Percentiles rank a stretch among this genome's conserved stretches.
phyloP scores from a whole-genome alignment of 2,329 filamentous ascomycete species.

The Colletotrichum eremochloae region DNA sequence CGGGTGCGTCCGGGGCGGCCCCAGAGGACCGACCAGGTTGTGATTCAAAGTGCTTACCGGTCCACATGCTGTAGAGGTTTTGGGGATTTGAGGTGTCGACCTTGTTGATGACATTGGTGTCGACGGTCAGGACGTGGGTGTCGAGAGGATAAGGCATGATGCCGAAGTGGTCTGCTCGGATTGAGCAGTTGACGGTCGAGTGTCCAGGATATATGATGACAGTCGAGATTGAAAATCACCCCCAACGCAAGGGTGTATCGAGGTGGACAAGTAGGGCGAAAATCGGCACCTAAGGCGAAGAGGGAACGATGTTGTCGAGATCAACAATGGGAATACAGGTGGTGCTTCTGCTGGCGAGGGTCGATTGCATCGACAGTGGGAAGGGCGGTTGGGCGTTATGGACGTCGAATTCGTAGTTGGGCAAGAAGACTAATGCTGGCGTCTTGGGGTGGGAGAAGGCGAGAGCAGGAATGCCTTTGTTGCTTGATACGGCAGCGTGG shows the following conservation, averaged over 20 bases:
- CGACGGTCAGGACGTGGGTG: slow-evolving; percentile 89
- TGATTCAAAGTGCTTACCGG: slow-evolving; percentile 72
- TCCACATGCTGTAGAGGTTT: slow-evolving; percentile 97
- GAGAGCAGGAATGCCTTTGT: slow-evolving; percentile 23
- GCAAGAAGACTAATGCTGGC: slow-evolving; percentile 3
- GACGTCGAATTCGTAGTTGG: slow-evolving; percentile 13
- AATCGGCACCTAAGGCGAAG: slow-evolving; percentile 34
- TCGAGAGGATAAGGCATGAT: slow-evolving; percentile 87
- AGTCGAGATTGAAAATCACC: slow-evolving; percentile 43
- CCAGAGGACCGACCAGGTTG: slow-evolving; percentile 16
- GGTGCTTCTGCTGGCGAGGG: slow-evolving; percentile 5
- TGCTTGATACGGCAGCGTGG: slow-evolving; percentile 20
- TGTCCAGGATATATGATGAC: slow-evolving; percentile 45
- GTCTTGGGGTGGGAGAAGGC: slow-evolving; percentile 7
- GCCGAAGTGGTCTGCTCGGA: slow-evolving; percentile 52
- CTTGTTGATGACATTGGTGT: slow-evolving; percentile 92
- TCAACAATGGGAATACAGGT: slow-evolving; percentile 9
- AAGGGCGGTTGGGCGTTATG: neutral
- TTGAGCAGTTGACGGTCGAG: slow-evolving; percentile 49
- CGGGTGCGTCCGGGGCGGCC: slow-evolving; percentile 46
- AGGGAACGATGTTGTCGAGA: slow-evolving; percentile 3
- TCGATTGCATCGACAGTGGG: slow-evolving; percentile 19
- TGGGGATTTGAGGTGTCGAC: slow-evolving; percentile 94
- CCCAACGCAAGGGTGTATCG: slow-evolving; percentile 14
- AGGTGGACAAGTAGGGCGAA: neutral